Base-by-base conservation (phyloP, 2,329 filamentous ascomycete genomes). In the Ambrosiella cleistominuta region DNA sequence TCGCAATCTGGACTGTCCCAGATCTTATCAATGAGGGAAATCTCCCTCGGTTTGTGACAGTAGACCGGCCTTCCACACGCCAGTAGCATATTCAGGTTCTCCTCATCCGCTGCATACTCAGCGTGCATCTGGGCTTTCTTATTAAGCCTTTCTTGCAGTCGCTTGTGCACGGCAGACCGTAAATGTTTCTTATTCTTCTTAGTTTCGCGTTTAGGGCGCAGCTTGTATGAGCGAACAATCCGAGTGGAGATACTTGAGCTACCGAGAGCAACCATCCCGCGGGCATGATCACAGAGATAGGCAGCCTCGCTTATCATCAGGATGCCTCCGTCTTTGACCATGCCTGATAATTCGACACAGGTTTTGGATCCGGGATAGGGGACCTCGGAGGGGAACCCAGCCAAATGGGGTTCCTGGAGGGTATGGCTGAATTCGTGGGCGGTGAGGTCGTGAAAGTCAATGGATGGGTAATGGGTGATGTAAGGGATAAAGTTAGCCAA, bases 281-380 rank as follows among this genome's bases (percentile, higher is more conserved):
- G 71, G 71, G 2, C 77, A 35, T 36, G 8, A 35, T 36, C 27
- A 51, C 11, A 51, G 27, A 35, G 63, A 60, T 72, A 76, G 1
- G 70, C 65, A 1, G 75, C 69, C 0, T 69, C 68, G 4, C 73
- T 71, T 49, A 74, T 73, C 15, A 79, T 67, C 40, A 75, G 71
- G 8, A 79, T 68, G 1, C 77, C 77, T 59, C 78, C 75, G 50
- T 79, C 74, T 61, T 72, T 77, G 57, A 79, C 65, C 65, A 79
- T 71, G 2, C 75, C 74, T n/a, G 70, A 70, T 44, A 79, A 66
- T 62, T 79, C 75, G 2, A 68, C 68, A 7, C 70, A 70, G 11
- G 72, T 72, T 61, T 75, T 75, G 60, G 70, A 66, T 1, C 76
- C 76, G 7, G 70, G 68, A 15, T 76, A 72, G 58, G 27, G 27